Base-by-base conservation (phyloP, 495 filamentous ascomycete species). In the Ascodesmis nigricans region DNA sequence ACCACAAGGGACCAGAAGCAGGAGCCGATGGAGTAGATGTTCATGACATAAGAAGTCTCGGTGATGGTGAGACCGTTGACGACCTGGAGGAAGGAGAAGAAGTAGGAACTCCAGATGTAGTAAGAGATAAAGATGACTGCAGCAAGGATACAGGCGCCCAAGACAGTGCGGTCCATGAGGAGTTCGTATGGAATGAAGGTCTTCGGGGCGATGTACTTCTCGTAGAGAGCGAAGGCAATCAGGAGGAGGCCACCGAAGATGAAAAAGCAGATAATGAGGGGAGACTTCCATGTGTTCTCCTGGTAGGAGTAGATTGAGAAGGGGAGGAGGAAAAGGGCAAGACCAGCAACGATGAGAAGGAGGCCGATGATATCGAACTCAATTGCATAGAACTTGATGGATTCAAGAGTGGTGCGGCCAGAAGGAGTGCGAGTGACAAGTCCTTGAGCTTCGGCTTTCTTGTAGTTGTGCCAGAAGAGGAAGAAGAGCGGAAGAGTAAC, bases 301-400 rank as follows among this genome's bases (percentile, higher is more conserved):
- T 60, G 56, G 23, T 58, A 57, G 20, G 58, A 59, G 25, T 57
- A 52, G 23, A 78, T 52, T 30, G 59, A 69, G 35, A 77, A 60
- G 0, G 73, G 72, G 13, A 76, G 60, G 16, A 78, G 63, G 48
- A 78, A 60, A 6, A 77, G 58, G 6, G 65, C 52, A 35, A 75
- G 63, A 11, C 64, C 68, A 10, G 57, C 62, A 41, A 58, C 60
- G 18, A 75, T 42, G 6, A 76, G 48, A 6, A 70, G 16, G 3
- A 67, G 59, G 30, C 73, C 73, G 23, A 67, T 38, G 22, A 45
- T 43, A 46, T 77, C 72, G 36, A 77, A 70, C 33, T 74, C 62
- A 33, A 60, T 49, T 40, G 58, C 47, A 41, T 75, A 66, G 42
- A 65, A 55, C 24, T 47, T 44, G 29, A 62, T 38, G 1, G 59